Percentiles rank a stretch among this genome's conserved stretches.
Evolutionary conservation across 2,329 filamentous ascomycete genomes (phyloP).

Genomic region (Aspergillus fructus): DNA sequence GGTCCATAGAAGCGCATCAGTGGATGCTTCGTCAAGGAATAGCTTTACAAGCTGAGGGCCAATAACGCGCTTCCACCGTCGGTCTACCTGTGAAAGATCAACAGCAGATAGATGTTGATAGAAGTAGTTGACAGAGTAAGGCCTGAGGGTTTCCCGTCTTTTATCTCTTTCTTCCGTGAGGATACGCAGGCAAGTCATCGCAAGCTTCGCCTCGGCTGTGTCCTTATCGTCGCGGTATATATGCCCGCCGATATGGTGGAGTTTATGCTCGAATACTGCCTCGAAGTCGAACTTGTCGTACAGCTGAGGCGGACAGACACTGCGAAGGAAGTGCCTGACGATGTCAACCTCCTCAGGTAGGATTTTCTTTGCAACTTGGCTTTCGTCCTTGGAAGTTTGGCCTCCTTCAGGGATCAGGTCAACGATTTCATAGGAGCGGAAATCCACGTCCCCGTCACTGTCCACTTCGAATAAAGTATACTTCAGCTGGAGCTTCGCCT

Average conservation of each 20-base stretch:
- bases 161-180: conserved; percentile 15
- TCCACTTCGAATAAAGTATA: conserved; percentile 23
- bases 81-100: conserved; percentile 23
- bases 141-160: conserved; percentile 9
- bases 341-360: conserved; percentile 22
- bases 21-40: conserved; percentile 20
- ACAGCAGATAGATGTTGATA: conserved; percentile 21
- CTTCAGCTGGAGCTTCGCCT: conserved; percentile 20
- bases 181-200: conserved; percentile 16
- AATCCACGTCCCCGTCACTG: conserved; percentile 20
- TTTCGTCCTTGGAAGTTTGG: not conserved
- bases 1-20: conserved; percentile 20
- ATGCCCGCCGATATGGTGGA: conserved; percentile 16
- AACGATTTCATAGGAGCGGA: conserved; percentile 19
- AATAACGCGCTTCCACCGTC: conserved; percentile 21
- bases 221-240: conserved; percentile 26
- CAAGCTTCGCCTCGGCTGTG: conserved; percentile 18
- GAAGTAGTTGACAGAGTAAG: conserved; percentile 16
- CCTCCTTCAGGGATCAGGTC: conserved; percentile 13
- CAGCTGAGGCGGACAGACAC: conserved; percentile 24
- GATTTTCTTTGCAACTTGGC: conserved; percentile 3
- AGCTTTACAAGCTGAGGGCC: conserved; percentile 22
- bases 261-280: conserved; percentile 23
- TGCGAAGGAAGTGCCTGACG: conserved; percentile 24
- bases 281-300: conserved; percentile 28